Base-by-base conservation (phyloP, 305 asterid genomes). In the Solanum hybrid region DNA sequence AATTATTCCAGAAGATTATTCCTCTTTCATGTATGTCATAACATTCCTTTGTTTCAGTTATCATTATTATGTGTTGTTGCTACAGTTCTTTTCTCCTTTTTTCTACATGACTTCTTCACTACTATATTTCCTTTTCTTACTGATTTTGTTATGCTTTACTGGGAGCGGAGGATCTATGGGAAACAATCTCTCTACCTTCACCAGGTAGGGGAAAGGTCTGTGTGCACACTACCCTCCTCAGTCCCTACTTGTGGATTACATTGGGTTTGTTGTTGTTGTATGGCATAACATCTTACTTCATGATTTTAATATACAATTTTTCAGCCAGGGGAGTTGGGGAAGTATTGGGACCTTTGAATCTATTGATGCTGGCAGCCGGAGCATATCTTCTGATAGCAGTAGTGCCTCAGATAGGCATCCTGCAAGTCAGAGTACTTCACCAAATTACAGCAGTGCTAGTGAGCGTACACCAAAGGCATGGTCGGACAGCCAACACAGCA, bases 301-400 rank as follows among this genome's bases (percentile, higher is more conserved):
- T 40, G 69, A 66, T 76, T 78, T 64, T 90, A 26, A 38, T 87
- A 17, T 69, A 88, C 72, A 42, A 45, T 60, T 24, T 66, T 87
- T 19, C 79, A 92, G 93, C 86, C 92, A 89, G 84, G 88, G 88
- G 42, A 88, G 87, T 78, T 82, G 88, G 89, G 85, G 90, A 88
- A 87, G 86, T 85, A 14, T 34, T 7, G 56, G 87, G 37, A 71
- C 26, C 82, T 78, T 90, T 29, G 86, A 89, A 82, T 15, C 86
- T 26, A 69, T 82, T 7, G 92, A 90, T 10, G 89, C 90, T 32
- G 88, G 89, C 60, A 88, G 85, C 79, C 82, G 26, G 3, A 90
- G 71, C 90, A 34, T 22, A 45, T 87, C 84, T 11, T 77, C 51
- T n/a, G 86, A 79, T 7, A 75, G 78, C 40, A 88, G 73, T 72